A percentile compares a stretch with the other conserved stretches of the same genome.
Conservation (phyloP, 169 alveolate genomes). For the Sarcocystis neurona region DNA sequence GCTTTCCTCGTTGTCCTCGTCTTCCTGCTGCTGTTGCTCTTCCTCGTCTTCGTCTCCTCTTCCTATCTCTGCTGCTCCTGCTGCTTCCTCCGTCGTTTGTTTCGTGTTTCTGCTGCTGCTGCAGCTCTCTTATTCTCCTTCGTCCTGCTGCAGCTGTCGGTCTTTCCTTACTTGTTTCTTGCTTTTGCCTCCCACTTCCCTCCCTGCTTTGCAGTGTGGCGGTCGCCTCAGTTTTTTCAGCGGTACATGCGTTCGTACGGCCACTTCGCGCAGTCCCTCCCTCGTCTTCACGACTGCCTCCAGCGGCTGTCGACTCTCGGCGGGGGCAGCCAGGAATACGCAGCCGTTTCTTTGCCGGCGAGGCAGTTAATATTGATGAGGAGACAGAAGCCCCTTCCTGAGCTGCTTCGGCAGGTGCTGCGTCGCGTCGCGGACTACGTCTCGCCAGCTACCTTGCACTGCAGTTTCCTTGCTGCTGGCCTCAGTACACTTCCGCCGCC, state of each 20-base stretch:
- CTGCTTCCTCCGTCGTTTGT: too few relatives aligned
- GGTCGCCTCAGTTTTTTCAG: conserved; percentile 20
- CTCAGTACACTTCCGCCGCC: too few relatives aligned
- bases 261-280: conserved; percentile 39
- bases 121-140: too few relatives aligned
- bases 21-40: too few relatives aligned
- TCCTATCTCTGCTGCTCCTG: too few relatives aligned
- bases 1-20: too few relatives aligned
- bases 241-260: conserved; percentile 42
- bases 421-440: conserved; percentile 13
- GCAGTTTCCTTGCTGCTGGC: too few relatives aligned
- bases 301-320: conserved; percentile 34
- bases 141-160: too few relatives aligned
- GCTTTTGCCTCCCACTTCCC: too few relatives aligned
- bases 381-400: conserved; percentile 19
- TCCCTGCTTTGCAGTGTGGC: conserved; percentile 39
- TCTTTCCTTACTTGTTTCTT: too few relatives aligned
- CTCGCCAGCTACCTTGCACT: background rate
- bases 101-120: too few relatives aligned
- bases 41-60: too few relatives aligned
- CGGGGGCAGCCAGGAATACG: conserved; percentile 27
- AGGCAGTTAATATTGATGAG: conserved; percentile 15
- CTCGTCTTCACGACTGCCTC: conserved; percentile 42
- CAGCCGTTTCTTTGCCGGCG: conserved; percentile 40
- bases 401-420: conserved; percentile 8